phyloP scores from a whole-genome alignment of 108 stramenopile genomes.

The Conticribra guillardii region DNA sequence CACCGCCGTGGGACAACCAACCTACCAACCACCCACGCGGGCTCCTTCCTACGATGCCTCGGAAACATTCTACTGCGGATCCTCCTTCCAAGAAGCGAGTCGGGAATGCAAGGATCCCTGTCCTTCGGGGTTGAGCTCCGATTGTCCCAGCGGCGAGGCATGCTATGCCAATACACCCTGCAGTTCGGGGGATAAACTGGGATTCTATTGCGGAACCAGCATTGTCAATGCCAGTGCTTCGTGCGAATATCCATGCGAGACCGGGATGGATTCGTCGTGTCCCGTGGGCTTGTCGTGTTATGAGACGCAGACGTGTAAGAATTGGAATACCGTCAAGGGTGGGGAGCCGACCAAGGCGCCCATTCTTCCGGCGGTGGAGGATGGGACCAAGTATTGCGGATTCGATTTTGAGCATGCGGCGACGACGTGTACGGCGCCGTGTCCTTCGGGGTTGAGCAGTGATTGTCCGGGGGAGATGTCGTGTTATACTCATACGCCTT shows the following conservation, averaged over 20 bases:
- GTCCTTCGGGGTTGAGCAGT: slow-evolving; percentile 35
- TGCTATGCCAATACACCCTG: slow-evolving; percentile 59
- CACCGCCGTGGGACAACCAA: slow-evolving; percentile 29
- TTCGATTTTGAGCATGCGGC: slow-evolving; percentile 41
- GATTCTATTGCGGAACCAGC: slow-evolving; percentile 53
- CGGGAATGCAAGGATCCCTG: slow-evolving; percentile 27
- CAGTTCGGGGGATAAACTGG: slow-evolving; percentile 22
- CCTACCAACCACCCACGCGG: slow-evolving; percentile 17
- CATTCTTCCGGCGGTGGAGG: slow-evolving; percentile 30
- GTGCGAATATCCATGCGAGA: slow-evolving; percentile 37
- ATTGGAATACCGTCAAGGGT: not conserved
- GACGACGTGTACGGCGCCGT: slow-evolving; percentile 29
- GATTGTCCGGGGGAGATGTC: slow-evolving; percentile 48
- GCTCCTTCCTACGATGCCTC: slow-evolving; percentile 32
- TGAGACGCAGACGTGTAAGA: slow-evolving; percentile 43
- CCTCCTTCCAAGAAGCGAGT: slow-evolving; percentile 38
- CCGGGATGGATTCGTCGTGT: slow-evolving; percentile 43
- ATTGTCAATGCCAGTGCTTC: slow-evolving; percentile 50
- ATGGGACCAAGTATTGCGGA: slow-evolving; percentile 52
- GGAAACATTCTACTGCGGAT: slow-evolving; percentile 44
- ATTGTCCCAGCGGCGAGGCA: slow-evolving; percentile 42
- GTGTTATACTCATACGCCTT: slow-evolving; percentile 52
- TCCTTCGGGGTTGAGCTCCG: slow-evolving; percentile 37
- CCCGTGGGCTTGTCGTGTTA: slow-evolving; percentile 36
- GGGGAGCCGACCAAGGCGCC: slow-evolving; percentile 30